phyloP scores from a whole-genome alignment of 352 stramenopile genomes.

The Blastocystis sp. region DNA sequence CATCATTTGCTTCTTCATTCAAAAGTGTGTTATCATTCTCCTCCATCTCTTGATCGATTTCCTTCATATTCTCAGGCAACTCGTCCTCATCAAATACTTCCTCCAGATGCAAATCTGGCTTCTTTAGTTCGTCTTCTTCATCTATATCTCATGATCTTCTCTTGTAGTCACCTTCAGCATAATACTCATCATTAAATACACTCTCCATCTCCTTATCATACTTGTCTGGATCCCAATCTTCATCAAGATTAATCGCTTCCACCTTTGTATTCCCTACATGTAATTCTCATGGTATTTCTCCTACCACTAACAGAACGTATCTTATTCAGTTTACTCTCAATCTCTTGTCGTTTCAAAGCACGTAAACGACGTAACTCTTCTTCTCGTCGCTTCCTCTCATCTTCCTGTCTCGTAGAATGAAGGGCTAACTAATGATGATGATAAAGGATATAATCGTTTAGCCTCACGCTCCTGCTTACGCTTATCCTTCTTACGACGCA shows the following conservation, averaged over 20 bases:
- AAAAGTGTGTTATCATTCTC: constrained; percentile 69
- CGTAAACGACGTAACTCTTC: constrained; percentile 92
- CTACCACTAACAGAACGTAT: constrained; percentile 76
- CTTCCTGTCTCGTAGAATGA: constrained; percentile 80
- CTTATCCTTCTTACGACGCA: constrained; percentile 91
- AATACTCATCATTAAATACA: constrained; percentile 96
- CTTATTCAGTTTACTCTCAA: constrained; percentile 87
- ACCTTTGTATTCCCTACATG: constrained; percentile 75
- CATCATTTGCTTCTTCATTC: constrained; percentile 70
- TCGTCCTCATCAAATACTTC: constrained; percentile 79
- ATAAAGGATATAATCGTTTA: constrained; percentile 73
- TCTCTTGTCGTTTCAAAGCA: constrained; percentile 93
- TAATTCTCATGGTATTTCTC: constrained; percentile 51
- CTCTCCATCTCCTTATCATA: constrained; percentile 92
- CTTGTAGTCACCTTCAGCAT: constrained; percentile 80
- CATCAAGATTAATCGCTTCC: constrained; percentile 81
- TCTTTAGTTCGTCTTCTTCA: constrained; percentile 74
- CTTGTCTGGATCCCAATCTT: constrained; percentile 91
- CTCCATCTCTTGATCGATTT: constrained; percentile 70
- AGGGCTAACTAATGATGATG: constrained; percentile 72
- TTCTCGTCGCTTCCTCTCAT: constrained; percentile 92
- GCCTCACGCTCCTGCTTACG: constrained; percentile 89
- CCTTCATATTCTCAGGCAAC: constrained; percentile 69
- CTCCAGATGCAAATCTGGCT: constrained; percentile 80
- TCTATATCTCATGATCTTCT: constrained; percentile 64